These are phyloP conservation scores for Exophiala phaeomuriformis DNA, from an alignment of 2,329 filamentous ascomycete species.

Conservation along the genomic window DNA sequence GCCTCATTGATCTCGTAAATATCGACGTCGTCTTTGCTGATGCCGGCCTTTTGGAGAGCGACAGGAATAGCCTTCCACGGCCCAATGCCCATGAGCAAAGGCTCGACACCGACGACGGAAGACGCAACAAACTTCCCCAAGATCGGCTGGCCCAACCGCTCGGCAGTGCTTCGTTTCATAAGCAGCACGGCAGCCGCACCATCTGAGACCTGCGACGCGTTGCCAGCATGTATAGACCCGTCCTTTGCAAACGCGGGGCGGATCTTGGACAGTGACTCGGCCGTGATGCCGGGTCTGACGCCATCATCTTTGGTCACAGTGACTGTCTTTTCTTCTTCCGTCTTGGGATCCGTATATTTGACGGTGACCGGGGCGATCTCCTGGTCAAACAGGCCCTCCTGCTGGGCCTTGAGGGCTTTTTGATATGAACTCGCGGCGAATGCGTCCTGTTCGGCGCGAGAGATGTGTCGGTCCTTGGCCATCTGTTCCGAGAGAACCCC, in stretches of 20 bases:
- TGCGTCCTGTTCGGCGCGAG: conserved; percentile 70
- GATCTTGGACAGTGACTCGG: conserved; percentile 85
- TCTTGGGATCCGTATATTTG: conserved; percentile 84
- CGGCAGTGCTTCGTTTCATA: conserved; percentile 88
- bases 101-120: conserved; percentile 79
- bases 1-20: conserved; percentile 99
- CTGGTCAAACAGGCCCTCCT: conserved; percentile 80
- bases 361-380: conserved; percentile 85
- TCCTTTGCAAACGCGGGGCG: conserved; percentile 82
- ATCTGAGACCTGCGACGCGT: conserved; percentile 91
- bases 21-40: conserved; percentile 83
- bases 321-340: conserved; percentile 73
- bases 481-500: conserved; percentile 88
- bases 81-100: conserved; percentile 90
- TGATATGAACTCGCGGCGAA: conserved; percentile 92
- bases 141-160: conserved; percentile 79
- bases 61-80: conserved; percentile 95
- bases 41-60: conserved; percentile 77
- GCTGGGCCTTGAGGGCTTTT: conserved; percentile 79
- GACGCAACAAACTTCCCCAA: conserved; percentile 87
- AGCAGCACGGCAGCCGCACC: conserved; percentile 90
- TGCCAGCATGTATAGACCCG: conserved; percentile 90
- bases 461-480: conserved; percentile 74
- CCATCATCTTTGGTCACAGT: conserved; percentile 83
- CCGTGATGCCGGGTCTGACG: conserved; percentile 74